Conservation (phyloP, 768 basidiomycete species). For the Suillus subluteus region DNA sequence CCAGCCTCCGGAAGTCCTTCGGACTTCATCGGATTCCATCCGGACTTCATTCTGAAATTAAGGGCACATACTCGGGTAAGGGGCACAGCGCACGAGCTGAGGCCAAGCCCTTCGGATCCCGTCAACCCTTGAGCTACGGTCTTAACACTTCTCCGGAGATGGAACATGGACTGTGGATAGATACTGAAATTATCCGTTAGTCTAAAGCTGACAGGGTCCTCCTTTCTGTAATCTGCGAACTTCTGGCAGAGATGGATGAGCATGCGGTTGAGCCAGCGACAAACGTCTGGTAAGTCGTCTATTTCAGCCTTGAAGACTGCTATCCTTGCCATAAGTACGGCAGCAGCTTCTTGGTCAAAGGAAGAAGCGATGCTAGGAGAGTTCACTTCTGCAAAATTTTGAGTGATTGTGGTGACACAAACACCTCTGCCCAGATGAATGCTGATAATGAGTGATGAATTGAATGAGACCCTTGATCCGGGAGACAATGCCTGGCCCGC, state of each 20-base stretch:
- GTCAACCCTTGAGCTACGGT: too few species aligned
- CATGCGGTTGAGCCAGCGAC: constrained; percentile 98
- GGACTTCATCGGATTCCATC: too few species aligned
- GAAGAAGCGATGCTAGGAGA: constrained; percentile 89
- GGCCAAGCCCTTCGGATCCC: too few species aligned
- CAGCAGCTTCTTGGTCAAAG: constrained; percentile 98
- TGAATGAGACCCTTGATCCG: constrained; percentile 95
- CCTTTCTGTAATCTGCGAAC: constrained; percentile 98
- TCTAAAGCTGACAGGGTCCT: constrained; percentile 93
- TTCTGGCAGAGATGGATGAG: constrained; percentile 97
- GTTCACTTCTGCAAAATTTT: constrained; percentile 96
- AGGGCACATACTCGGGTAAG: too few species aligned
- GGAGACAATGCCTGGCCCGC: constrained; percentile 88
- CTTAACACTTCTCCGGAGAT: constrained; percentile 90
- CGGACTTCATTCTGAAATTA: too few species aligned
- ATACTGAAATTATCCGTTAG: constrained; percentile 96
- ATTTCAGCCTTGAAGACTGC: constrained; percentile 99
- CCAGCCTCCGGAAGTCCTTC: too few species aligned
- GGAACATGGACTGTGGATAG: constrained; percentile 99
- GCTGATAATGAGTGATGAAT: constrained; percentile 98
- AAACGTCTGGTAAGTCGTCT: constrained; percentile 94
- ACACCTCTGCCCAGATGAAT: constrained; percentile 92
- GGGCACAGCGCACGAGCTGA: too few species aligned
- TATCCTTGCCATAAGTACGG: constrained; percentile 97
- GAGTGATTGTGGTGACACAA: constrained; percentile 95